A percentile compares a stretch with the other conserved stretches of the same genome.
Evolutionary conservation across 2,329 filamentous ascomycete species (phyloP).

Genomic region (Pseudogymnoascus sp.): DNA sequence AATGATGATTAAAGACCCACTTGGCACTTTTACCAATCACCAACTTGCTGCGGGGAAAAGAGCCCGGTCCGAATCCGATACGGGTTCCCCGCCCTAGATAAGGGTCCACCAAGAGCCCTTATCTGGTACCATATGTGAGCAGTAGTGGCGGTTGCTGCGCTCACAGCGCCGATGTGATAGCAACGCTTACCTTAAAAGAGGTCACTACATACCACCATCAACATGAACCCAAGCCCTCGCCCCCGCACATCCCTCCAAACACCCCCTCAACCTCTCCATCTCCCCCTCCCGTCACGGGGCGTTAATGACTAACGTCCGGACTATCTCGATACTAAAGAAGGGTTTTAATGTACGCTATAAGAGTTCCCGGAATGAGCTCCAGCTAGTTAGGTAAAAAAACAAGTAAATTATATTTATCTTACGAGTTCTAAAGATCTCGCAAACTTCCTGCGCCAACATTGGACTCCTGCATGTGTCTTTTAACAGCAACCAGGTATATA

Average conservation of each 20-base stretch:
- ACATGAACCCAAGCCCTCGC: too few relatives aligned
- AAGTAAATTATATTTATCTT: neutral
- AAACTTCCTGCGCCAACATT: neutral
- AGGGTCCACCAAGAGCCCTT: neutral
- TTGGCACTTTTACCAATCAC: neutral
- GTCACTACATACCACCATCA: too few relatives aligned
- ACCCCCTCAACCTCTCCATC: too few relatives aligned
- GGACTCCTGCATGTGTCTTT: neutral
- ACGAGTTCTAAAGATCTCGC: neutral
- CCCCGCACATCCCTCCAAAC: too few relatives aligned
- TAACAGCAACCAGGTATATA: neutral
- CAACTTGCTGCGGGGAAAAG: neutral
- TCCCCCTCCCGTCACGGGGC: neutral
- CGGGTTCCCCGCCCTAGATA: neutral
- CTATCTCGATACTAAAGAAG: neutral
- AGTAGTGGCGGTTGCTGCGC: neutral
- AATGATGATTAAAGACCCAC: neutral
- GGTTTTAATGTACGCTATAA: neutral
- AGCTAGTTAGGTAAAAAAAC: neutral
- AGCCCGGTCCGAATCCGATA: neutral
- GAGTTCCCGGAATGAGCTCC: neutral
- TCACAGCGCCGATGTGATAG: neutral
- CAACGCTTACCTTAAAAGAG: neutral
- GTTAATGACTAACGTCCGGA: neutral
- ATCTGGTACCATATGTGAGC: neutral